Evolutionary conservation across 2,329 filamentous ascomycete species (phyloP).

Genomic region (Arthrobotrys megalospora): DNA sequence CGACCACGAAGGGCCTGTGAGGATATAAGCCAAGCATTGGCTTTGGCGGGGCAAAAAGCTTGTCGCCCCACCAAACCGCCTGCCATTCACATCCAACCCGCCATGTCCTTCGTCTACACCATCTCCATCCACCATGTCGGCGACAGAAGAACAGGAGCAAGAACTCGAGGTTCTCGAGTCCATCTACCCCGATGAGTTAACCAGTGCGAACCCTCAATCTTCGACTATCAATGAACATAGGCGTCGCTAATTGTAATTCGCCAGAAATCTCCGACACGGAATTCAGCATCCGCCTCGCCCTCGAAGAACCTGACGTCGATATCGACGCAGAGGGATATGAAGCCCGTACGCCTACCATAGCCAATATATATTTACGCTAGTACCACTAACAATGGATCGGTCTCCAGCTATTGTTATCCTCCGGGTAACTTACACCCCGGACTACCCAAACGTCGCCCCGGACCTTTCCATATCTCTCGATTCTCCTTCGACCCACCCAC

Average conservation of each 20-base stretch:
- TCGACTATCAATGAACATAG: too few species aligned
- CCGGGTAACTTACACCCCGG: conserved; percentile 88
- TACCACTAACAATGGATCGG: not conserved
- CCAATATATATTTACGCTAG: not conserved
- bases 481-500: conserved; percentile 76
- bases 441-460: conserved; percentile 90
- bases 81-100: conserved; percentile 6
- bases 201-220: conserved; percentile 72
- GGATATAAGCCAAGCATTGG: not conserved
- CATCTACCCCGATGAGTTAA: conserved; percentile 98
- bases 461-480: conserved; percentile 80
- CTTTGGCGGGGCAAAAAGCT: conserved; percentile 58
- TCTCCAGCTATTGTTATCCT: conserved; percentile 78
- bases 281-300: conserved; percentile 86
- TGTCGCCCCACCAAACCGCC: conserved; percentile 41
- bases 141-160: conserved; percentile 84
- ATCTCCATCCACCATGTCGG: conserved; percentile 41
- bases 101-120: conserved; percentile 11
- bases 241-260: conserved; percentile 4
- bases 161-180: conserved; percentile 98
- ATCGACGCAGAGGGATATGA: conserved; percentile 73
- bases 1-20: not conserved
- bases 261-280: conserved; percentile 90
- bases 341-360: conserved; percentile 69
- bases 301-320: conserved; percentile 81